These are phyloP conservation scores for Phytopythium chamaehyphon DNA, from an alignment of 352 stramenopile genomes.

Conservation along the genomic window DNA sequence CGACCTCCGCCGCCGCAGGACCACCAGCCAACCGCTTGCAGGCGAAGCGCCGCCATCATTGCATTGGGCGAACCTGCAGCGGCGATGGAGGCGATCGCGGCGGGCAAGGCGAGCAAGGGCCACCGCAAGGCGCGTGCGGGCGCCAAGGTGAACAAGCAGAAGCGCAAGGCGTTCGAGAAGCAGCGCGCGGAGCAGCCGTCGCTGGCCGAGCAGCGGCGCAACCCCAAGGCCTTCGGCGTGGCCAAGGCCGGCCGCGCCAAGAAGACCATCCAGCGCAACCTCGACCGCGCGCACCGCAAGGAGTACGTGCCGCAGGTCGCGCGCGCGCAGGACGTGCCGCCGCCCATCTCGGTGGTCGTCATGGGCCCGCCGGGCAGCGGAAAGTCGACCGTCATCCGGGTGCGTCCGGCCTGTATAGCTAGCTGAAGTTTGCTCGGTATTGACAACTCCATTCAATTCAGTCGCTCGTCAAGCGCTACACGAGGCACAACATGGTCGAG, in stretches of 20 bases:
- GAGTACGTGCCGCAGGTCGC: slow-evolving; percentile 94
- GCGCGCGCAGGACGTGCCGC: slow-evolving; percentile 81
- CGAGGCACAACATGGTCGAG: slow-evolving; percentile 96
- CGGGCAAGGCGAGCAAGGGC: slow-evolving; percentile 39
- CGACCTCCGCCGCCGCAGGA: too few relatives aligned
- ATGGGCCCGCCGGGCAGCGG: slow-evolving; percentile 96
- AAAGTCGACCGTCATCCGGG: slow-evolving; percentile 98
- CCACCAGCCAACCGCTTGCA: neutral
- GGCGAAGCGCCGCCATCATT: slow-evolving; percentile 1
- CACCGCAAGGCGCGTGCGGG: slow-evolving; percentile 84
- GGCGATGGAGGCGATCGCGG: slow-evolving; percentile 33
- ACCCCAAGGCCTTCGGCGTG: slow-evolving; percentile 96
- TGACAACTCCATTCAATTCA: neutral
- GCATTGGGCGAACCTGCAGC: neutral
- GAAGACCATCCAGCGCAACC: slow-evolving; percentile 96
- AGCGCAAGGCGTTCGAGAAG: slow-evolving; percentile 89
- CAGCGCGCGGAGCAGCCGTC: slow-evolving; percentile 78
- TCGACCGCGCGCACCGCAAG: slow-evolving; percentile 97
- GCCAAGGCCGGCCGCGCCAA: slow-evolving; percentile 94
- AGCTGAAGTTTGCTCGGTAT: slow-evolving; percentile 1
- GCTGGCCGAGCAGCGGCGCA: slow-evolving; percentile 92
- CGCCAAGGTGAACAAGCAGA: slow-evolving; percentile 95
- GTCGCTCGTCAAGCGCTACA: slow-evolving; percentile 99
- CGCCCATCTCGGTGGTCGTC: slow-evolving; percentile 95
- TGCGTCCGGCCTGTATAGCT: neutral